Conservation (phyloP, 176 grass and related monocot species). For the Zoysia japonica region DNA sequence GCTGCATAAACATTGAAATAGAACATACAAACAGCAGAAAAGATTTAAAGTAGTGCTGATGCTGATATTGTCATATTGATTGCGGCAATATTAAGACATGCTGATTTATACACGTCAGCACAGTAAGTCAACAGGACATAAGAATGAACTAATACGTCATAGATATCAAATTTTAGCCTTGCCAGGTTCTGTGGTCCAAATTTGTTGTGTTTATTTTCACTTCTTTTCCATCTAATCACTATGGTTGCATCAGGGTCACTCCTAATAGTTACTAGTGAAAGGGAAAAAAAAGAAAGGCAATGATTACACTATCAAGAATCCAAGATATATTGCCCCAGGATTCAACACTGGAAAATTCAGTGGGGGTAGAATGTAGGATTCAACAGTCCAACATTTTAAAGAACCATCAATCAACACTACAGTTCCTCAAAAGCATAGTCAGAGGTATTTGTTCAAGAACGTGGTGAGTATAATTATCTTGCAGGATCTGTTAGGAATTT, state of each 20-base stretch:
- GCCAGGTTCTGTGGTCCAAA: neutral
- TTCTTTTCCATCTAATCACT: neutral
- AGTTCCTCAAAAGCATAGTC: too few species aligned
- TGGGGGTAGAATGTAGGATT: neutral
- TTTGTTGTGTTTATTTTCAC: slow-evolving; percentile 20
- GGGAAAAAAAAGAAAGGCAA: neutral
- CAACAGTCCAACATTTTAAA: neutral
- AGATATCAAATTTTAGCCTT: neutral
- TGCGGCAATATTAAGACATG: neutral
- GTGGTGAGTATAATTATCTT: neutral
- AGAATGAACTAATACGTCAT: neutral
- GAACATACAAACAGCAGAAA: neutral
- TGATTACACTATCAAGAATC: neutral
- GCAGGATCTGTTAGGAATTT: too few species aligned
- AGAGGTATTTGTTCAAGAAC: too few species aligned
- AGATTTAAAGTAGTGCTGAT: neutral
- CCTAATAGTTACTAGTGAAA: neutral
- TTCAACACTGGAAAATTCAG: neutral
- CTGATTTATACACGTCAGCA: neutral
- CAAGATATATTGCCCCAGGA: neutral
- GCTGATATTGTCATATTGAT: neutral
- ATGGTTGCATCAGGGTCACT: neutral
- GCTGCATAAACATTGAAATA: slow-evolving; percentile 15
- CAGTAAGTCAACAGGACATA: neutral
- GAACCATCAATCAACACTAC: neutral